Evolutionary conservation across 1,284 basidiomycete genomes (phyloP).

Genomic region (Wallemia mellicola): DNA sequence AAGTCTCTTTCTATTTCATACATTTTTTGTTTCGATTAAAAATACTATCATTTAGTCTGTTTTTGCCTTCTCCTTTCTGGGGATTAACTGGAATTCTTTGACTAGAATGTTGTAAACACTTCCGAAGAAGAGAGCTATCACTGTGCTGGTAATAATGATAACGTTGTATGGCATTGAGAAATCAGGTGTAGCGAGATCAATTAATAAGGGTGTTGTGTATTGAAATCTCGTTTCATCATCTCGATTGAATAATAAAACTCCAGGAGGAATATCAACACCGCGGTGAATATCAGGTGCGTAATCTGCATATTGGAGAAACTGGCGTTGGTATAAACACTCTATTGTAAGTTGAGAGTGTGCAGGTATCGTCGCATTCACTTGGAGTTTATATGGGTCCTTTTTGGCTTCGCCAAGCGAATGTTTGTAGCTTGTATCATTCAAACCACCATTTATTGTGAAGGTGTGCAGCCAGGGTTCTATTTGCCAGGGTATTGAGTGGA

Average conservation of each 20-base stretch:
- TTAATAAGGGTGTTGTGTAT: constrained; percentile 50
- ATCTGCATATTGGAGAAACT: constrained; percentile 74
- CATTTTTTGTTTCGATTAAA: neutral
- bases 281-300: constrained; percentile 85
- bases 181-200: constrained; percentile 81
- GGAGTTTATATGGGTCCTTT: neutral
- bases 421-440: neutral
- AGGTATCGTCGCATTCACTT: neutral
- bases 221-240: constrained; percentile 21
- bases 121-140: constrained; percentile 79
- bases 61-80: constrained; percentile 6
- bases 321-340: constrained; percentile 37
- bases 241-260: constrained; percentile 18
- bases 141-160: constrained; percentile 73
- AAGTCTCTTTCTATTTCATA: neutral
- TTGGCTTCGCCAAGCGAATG: neutral
- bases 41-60: neutral
- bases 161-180: constrained; percentile 99
- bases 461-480: constrained; percentile 69
- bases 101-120: constrained; percentile 64
- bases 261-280: constrained; percentile 70
- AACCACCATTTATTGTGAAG: constrained; percentile 21
- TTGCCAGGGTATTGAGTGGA: constrained; percentile 82
- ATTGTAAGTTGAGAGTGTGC: constrained; percentile 16
- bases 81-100: constrained; percentile 32